Evolutionary conservation across 2,329 filamentous ascomycete species (phyloP), one percentile per base, ranked within the genome.

Genomic region (Curvularia spicifera): DNA sequence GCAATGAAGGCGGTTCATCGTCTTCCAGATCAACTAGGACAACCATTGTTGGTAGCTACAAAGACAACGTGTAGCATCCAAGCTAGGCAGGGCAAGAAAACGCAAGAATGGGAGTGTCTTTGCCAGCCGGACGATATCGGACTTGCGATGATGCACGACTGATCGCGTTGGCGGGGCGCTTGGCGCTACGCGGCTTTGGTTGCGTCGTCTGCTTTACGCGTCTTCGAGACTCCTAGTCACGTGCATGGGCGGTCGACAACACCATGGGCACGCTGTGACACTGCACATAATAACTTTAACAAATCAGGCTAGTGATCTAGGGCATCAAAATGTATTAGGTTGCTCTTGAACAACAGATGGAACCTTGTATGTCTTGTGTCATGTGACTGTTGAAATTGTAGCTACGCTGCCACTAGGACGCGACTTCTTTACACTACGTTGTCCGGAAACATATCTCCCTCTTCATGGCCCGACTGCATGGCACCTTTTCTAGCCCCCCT

Each of bases 21-120:
- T 78, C 77, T 58, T 78, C 78, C 47, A 81, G 71, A 65, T 80
- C 77, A 69, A 80, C 68, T 66, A 81, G 61, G 62, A 80, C 74
- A 70, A 79, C 79, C 79, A 81, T 81, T 28, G 60, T 70, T 67
- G 57, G 55, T 40, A 58, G 56, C 51, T 62, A 50, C 58, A 53
- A 55, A 50, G 55, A 24, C 26, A 51, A 29, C 13, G 35, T 48
- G 63, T 60, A 63, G 68, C 74, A 75, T 76, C 59, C 69, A 71
- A 73, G 65, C 69, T 65, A 60, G 44, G 22, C 24, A 40, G 31
- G 50, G 60, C 53, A 43, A 33, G 49, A 47, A 7, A 45, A 39
- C 53, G 48, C 49, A 53, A 18, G 24, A 53, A 54, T 39, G 56
- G 45, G 40, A 48, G 50, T 51, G 18, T 42, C 37, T 48, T 53